Base-by-base conservation (phyloP, 2,329 filamentous ascomycete genomes). In the Claviceps cyperi region DNA sequence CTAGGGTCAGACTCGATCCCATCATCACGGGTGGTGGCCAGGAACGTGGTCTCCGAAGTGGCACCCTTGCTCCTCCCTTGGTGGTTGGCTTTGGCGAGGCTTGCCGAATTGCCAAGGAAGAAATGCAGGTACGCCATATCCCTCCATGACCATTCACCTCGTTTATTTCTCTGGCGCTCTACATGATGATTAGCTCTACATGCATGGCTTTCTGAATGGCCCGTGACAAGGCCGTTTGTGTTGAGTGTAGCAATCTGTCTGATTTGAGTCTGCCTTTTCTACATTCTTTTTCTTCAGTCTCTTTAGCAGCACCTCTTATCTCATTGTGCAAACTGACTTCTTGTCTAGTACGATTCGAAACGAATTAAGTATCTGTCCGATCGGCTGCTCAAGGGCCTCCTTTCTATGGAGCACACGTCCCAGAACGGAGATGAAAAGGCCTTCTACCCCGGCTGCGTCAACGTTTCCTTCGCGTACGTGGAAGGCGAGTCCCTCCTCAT, bases 401-500 rank as follows among this genome's bases (percentile, higher is more conserved):
- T 98, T 19, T 69, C 86, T 5, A 78, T 98, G 72, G 92, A 97
- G 65, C 92, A 98, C 69, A 95, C 92, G 2, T 79, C 77, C 8
- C 82, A 95, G 59, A 98, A 98, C 61, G 92, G 92, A 47, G 88
- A 92, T 58, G 76, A 82, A 2, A 69, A 84, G 4, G 76, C 80
- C 48, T 94, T 94, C 67, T 98, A 98, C 65, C 89, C 92, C 2
- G 92, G 92, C 55, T 98, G 92, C 60, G 91, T 98, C 54, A 98
- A 98, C 66, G 86, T 98, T 11, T 98, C 92, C 0, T 98, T 98
- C 63, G 91, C 92, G 36, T 98, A 98, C 61, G 89, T 98, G 4
- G 92, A 98, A 69, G 92, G 92, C 57, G 92, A 98, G 69, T 97
- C 92, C 2, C 82, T 98, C 1, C 77, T 98, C 55, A 98, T 98